These are phyloP conservation scores for Pneumocystis wakefieldiae DNA, from an alignment of 1,139 yeast genomes.

Conservation along the genomic window DNA sequence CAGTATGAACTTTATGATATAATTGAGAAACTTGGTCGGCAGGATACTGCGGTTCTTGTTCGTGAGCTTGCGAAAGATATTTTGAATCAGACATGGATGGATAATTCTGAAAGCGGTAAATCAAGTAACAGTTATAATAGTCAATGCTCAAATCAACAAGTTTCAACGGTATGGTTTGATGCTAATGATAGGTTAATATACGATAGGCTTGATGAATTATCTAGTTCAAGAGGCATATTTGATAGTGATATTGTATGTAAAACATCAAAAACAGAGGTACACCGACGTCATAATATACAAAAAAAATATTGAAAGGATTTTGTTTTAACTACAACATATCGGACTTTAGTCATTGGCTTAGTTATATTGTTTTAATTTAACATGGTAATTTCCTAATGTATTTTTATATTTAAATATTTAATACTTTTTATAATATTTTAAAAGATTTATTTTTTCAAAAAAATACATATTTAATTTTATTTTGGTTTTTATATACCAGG, in stretches of 20 bases:
- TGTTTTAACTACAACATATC: not conserved
- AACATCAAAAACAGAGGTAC: not conserved
- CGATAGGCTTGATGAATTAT: not conserved
- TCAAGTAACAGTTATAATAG: not conserved
- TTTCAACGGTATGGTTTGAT: not conserved
- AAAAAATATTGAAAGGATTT: not conserved
- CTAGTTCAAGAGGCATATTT: not conserved
- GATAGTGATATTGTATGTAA: not conserved
- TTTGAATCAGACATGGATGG: not conserved
- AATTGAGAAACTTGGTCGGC: conserved; percentile 6
- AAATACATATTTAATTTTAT: not conserved
- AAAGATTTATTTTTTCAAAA: not conserved
- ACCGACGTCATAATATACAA: not conserved
- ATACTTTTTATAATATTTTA: too few relatives aligned
- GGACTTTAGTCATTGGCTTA: not conserved
- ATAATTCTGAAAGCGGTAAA: not conserved
- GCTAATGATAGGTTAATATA: not conserved
- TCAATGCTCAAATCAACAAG: not conserved
- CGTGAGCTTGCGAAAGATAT: conserved; percentile 14
- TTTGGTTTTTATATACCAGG: not conserved
- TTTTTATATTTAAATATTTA: not conserved
- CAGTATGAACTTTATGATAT: conserved; percentile 8
- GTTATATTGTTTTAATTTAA: not conserved
- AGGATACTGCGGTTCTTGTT: conserved; percentile 14
- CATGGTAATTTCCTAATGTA: not conserved